These are phyloP conservation scores for Ascochyta rabiei DNA, from an alignment of 2,329 filamentous ascomycete species.

Conservation along the genomic window DNA sequence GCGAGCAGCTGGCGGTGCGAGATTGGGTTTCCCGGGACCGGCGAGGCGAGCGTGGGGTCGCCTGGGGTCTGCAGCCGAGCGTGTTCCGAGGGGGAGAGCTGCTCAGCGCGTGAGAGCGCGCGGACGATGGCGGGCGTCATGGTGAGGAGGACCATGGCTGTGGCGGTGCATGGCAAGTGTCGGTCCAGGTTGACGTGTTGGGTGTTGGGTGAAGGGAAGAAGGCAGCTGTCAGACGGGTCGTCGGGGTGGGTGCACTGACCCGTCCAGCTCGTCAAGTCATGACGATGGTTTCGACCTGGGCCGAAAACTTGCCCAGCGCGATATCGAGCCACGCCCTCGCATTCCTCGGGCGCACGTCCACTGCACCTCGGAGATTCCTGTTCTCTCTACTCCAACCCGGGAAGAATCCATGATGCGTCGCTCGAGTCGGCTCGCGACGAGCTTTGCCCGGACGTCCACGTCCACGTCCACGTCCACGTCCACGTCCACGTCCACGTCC, in stretches of 20 bases:
- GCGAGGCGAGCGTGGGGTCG: conserved; percentile 59
- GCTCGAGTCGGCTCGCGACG: conserved; percentile 45
- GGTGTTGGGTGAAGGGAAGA: too few relatives aligned
- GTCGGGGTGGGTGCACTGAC: not conserved
- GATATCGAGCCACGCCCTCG: conserved; percentile 17
- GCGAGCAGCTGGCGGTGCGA: conserved; percentile 72
- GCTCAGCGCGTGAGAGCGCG: conserved; percentile 56
- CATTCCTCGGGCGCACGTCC: conserved; percentile 23
- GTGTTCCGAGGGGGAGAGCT: conserved; percentile 26
- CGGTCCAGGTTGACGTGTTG: not conserved
- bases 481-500: not conserved
- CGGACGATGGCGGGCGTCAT: conserved; percentile 73
- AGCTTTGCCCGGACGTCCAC: conserved; percentile 32
- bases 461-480: not conserved
- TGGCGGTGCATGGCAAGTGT: not conserved
- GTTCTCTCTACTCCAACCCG: not conserved
- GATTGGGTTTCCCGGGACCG: conserved; percentile 69
- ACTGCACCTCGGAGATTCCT: conserved; percentile 27
- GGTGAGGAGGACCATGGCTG: conserved; percentile 75
- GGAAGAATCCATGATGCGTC: conserved; percentile 39
- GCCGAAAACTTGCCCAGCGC: conserved; percentile 27
- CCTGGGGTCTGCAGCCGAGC: conserved; percentile 32
- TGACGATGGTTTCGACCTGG: conserved; percentile 16
- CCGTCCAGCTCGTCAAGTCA: conserved; percentile 23
- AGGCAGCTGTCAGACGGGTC: conserved; percentile 58